A percentile compares a stretch with the other conserved stretches of the same genome.
Evolutionary conservation across 139 green algal species (phyloP).

Genomic region (Mesotaenium endlicherianum): DNA sequence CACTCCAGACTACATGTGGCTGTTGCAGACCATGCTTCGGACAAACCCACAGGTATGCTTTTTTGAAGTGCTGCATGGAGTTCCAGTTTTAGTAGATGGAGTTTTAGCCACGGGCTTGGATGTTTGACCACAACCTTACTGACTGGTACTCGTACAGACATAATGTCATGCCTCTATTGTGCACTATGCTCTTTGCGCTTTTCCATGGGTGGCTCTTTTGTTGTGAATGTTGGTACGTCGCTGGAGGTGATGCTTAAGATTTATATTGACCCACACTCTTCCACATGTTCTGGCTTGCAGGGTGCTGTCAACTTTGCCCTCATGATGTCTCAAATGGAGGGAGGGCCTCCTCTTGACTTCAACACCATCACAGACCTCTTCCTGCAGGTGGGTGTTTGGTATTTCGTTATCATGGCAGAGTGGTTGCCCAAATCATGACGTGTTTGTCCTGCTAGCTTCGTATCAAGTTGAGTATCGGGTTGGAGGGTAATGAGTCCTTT

Average conservation of each 20-base stretch:
- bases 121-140: too few relatives aligned
- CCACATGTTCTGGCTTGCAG: background rate
- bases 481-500: background rate
- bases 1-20: conserved; percentile 93
- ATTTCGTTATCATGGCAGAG: background rate
- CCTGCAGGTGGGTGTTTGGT: conserved; percentile 63
- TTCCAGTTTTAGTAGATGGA: too few relatives aligned
- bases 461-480: background rate
- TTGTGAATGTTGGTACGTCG: too few relatives aligned
- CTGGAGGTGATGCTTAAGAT: background rate
- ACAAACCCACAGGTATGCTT: conserved; percentile 74
- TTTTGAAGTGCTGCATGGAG: too few relatives aligned
- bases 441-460: background rate
- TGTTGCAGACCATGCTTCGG: conserved; percentile 92
- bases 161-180: too few relatives aligned
- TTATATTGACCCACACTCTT: background rate
- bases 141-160: too few relatives aligned
- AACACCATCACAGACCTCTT: conserved; percentile 97
- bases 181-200: background rate
- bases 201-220: background rate
- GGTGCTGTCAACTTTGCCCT: conserved; percentile 92
- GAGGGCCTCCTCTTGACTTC: conserved; percentile 70
- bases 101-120: too few relatives aligned
- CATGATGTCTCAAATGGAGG: conserved; percentile 84
- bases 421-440: background rate